Evolutionary conservation across 345 rosid species (phyloP).

Genomic region (Lagerstroemia speciosa): DNA sequence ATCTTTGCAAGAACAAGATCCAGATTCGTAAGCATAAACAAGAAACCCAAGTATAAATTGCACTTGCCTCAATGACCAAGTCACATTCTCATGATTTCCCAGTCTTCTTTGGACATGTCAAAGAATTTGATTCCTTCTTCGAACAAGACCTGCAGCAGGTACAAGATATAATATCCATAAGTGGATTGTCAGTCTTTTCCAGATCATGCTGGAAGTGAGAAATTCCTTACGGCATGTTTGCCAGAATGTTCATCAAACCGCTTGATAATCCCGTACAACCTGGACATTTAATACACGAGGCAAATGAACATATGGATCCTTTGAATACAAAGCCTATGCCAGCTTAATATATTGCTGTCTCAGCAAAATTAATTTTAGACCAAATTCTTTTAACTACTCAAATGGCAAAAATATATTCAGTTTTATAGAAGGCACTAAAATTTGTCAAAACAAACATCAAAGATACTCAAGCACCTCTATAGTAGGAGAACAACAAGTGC

Average conservation of each 20-base stretch:
- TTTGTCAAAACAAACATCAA: too few relatives aligned
- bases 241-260: slow-evolving; percentile 51
- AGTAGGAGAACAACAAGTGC: not conserved
- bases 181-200: not conserved
- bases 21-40: not conserved
- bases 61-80: slow-evolving; percentile 11
- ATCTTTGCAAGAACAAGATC: not conserved
- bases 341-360: not conserved
- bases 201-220: slow-evolving; percentile 5
- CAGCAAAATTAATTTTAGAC: not conserved
- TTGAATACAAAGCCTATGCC: not conserved
- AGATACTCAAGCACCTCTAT: too few relatives aligned
- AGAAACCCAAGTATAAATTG: not conserved
- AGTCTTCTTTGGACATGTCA: slow-evolving; percentile 62
- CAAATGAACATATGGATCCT: not conserved
- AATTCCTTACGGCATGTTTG: slow-evolving; percentile 49
- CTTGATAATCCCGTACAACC: slow-evolving; percentile 59
- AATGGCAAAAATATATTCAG: not conserved
- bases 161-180: slow-evolving; percentile 4
- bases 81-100: slow-evolving; percentile 43
- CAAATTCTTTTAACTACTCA: not conserved
- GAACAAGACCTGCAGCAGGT: slow-evolving; percentile 49
- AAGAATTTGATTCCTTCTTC: slow-evolving; percentile 64
- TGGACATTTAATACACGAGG: slow-evolving; percentile 17
- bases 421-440: too few relatives aligned